Conservation (phyloP, 2,329 filamentous ascomycete species). For the Clarireedia monteithiana region DNA sequence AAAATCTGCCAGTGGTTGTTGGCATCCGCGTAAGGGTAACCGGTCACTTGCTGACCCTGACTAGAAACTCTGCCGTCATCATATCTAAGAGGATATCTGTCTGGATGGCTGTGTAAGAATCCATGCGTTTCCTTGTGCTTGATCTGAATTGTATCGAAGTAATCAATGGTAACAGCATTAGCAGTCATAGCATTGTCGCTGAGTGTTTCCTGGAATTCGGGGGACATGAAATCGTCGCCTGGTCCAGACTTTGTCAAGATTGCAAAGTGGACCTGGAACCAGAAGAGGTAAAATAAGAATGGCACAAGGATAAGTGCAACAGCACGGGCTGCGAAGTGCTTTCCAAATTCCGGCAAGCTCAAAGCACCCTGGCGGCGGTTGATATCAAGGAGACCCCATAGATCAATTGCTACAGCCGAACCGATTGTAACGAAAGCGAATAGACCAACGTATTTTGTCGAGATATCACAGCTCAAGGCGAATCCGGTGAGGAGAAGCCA, state of each 20-base stretch:
- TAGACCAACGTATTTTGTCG: conserved; percentile 92
- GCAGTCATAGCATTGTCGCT: conserved; percentile 90
- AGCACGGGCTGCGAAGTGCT: conserved; percentile 85
- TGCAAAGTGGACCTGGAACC: conserved; percentile 99
- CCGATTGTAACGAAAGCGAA: conserved; percentile 98
- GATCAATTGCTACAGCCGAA: conserved; percentile 84
- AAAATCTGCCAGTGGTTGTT: conserved; percentile 98
- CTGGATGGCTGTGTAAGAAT: conserved; percentile 88
- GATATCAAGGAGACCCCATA: conserved; percentile 90
- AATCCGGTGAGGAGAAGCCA: conserved; percentile 96
- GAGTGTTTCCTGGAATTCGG: conserved; percentile 94
- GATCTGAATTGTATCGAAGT: conserved; percentile 80
- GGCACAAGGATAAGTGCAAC: conserved; percentile 82
- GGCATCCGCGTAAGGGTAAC: conserved; percentile 95
- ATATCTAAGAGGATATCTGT: conserved; percentile 86
- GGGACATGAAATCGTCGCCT: conserved; percentile 97
- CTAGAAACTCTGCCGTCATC: conserved; percentile 96
- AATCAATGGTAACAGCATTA: conserved; percentile 79
- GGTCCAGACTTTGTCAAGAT: conserved; percentile 84
- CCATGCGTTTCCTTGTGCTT: conserved; percentile 97
- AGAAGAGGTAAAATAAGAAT: conserved; percentile 97
- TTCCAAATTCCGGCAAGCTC: conserved; percentile 68
- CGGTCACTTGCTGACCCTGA: conserved; percentile 95
- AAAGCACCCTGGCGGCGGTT: conserved; percentile 78
- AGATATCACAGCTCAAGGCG: conserved; percentile 92